Evolutionary conservation across 2,329 filamentous ascomycete genomes (phyloP).

Genomic region (Pyrenochaeta sp.): DNA sequence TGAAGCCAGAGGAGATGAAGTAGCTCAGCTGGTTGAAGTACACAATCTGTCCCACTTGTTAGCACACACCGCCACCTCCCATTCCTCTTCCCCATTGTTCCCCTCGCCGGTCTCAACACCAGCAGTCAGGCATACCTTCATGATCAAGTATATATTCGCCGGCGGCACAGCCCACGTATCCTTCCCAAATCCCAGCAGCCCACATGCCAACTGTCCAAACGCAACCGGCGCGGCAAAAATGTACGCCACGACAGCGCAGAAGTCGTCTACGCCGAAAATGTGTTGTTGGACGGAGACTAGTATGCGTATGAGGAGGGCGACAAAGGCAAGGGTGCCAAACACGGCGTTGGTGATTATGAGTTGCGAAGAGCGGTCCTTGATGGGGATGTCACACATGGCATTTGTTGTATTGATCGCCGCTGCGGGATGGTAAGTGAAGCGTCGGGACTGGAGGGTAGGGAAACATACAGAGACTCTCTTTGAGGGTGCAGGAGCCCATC

Average conservation of each 20-base stretch:
- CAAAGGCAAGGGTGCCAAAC: slow-evolving; percentile 34
- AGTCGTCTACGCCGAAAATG: slow-evolving; percentile 24
- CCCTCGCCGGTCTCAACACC: too few species aligned
- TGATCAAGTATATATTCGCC: slow-evolving; percentile 45
- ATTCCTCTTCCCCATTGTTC: too few species aligned
- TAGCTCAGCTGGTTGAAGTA: slow-evolving; percentile 36
- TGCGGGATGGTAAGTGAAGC: not conserved
- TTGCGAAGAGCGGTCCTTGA: slow-evolving; percentile 44
- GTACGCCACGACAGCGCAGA: slow-evolving; percentile 17
- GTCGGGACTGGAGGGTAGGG: not conserved
- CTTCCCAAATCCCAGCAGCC: slow-evolving; percentile 53
- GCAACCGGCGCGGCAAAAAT: slow-evolving; percentile 19
- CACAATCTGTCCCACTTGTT: slow-evolving; percentile 8
- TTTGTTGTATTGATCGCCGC: slow-evolving; percentile 50
- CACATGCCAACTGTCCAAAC: slow-evolving; percentile 16
- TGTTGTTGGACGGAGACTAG: slow-evolving; percentile 11
- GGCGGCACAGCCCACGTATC: slow-evolving; percentile 60
- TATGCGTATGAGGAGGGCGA: slow-evolving; percentile 43
- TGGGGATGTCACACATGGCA: slow-evolving; percentile 45
- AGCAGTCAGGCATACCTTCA: slow-evolving; percentile 3
- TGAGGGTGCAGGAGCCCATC: slow-evolving; percentile 18
- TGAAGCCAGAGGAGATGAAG: slow-evolving; percentile 28
- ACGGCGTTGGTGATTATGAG: slow-evolving; percentile 33
- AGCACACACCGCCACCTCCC: too few species aligned
- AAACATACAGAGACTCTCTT: slow-evolving; percentile 13